Conservation (phyloP, 345 rosid genomes). For the Acer negundo region DNA sequence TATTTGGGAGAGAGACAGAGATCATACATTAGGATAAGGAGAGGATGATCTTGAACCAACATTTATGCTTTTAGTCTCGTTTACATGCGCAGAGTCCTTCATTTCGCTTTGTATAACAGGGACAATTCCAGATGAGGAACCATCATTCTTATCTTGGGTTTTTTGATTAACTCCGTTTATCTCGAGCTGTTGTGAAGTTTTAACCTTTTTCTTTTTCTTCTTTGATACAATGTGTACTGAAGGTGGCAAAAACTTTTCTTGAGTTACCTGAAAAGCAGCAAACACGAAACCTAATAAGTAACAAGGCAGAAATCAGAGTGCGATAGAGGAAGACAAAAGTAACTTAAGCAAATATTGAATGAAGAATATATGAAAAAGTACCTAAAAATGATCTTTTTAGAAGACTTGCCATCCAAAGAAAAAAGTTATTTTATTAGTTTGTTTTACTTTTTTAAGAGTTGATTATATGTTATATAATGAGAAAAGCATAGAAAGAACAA, state of each 20-base stretch:
- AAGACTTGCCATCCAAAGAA: not conserved
- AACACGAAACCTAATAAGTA: not conserved
- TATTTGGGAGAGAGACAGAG: conserved; percentile 10
- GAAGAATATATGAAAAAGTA: not conserved
- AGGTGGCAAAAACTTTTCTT: conserved; percentile 80
- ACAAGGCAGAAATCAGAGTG: not conserved
- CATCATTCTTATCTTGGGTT: conserved; percentile 24
- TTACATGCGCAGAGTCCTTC: conserved; percentile 19
- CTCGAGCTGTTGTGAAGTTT: conserved; percentile 34
- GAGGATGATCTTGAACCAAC: conserved; percentile 34
- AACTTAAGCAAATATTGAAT: not conserved
- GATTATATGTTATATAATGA: not conserved
- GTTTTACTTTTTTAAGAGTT: not conserved
- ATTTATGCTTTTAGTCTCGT: conserved; percentile 21
- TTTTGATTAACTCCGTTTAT: conserved; percentile 42
- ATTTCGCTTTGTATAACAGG: conserved; percentile 29
- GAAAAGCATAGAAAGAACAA: not conserved
- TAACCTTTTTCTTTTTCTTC: conserved; percentile 46
- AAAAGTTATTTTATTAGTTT: not conserved
- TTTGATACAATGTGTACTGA: conserved; percentile 53
- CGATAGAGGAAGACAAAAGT: not conserved
- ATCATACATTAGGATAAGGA: conserved; percentile 45
- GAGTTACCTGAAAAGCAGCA: conserved; percentile 59
- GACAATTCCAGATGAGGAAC: conserved; percentile 19
- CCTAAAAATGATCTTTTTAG: not conserved